phyloP scores from a whole-genome alignment of 257 asterid genomes.

The Voacanga thouarsii region DNA sequence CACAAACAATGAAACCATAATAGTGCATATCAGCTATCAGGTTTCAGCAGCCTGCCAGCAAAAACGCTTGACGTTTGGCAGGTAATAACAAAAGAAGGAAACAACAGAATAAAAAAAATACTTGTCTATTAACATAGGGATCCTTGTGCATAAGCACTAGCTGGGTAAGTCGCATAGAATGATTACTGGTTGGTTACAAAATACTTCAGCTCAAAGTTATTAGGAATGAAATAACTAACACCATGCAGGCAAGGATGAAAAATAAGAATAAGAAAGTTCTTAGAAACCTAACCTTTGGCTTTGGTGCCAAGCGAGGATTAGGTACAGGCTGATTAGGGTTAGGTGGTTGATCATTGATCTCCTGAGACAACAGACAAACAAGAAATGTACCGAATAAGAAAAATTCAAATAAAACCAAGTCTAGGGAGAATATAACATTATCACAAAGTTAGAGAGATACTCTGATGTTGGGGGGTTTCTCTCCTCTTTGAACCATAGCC shows the following conservation, averaged over 20 bases:
- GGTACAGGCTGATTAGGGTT: slow-evolving; percentile 86
- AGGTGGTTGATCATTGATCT: slow-evolving; percentile 87
- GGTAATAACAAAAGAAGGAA: background rate
- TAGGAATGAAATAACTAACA: background rate
- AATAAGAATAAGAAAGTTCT: background rate
- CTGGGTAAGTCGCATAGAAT: background rate
- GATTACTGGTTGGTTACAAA: background rate
- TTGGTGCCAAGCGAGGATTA: slow-evolving; percentile 63
- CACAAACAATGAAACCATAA: background rate
- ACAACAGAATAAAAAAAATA: background rate
- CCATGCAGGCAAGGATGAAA: background rate
- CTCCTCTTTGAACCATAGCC: slow-evolving; percentile 95
- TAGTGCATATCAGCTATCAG: background rate
- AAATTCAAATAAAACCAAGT: slow-evolving; percentile 2
- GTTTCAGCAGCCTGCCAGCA: background rate
- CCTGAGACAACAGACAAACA: slow-evolving; percentile 45
- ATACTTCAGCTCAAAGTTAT: background rate
- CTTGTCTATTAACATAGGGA: background rate
- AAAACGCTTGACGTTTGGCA: background rate
- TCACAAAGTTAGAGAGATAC: slow-evolving; percentile 37
- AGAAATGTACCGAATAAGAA: slow-evolving; percentile 10
- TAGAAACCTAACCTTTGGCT: slow-evolving; percentile 63
- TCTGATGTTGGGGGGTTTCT: slow-evolving; percentile 82
- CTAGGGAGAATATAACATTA: slow-evolving; percentile 9
- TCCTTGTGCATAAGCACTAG: background rate